Evolutionary conservation across 768 basidiomycete genomes (phyloP).

Genomic region (Tricholoma terreum): DNA sequence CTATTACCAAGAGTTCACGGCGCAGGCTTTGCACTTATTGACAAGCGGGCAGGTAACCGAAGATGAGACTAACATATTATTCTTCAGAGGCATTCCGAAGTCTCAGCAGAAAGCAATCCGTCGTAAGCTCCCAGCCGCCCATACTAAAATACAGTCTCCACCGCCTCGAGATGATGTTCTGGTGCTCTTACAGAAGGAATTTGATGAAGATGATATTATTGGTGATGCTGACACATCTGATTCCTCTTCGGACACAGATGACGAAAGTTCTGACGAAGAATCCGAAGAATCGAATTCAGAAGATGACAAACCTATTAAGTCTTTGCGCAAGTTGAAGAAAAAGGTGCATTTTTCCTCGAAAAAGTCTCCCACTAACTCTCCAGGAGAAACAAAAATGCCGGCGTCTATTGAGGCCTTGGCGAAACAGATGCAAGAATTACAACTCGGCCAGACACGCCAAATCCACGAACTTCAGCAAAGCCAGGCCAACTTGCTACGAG

Average conservation of each 20-base stretch:
- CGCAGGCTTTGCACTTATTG: background rate
- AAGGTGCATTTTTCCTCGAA: background rate
- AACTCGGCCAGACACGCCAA: background rate
- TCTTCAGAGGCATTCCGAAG: constrained; percentile 4
- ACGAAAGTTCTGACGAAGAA: background rate
- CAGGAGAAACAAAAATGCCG: background rate
- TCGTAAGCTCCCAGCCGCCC: background rate
- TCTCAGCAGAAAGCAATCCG: background rate
- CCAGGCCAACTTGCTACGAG: background rate
- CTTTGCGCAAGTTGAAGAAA: background rate
- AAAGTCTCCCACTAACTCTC: background rate
- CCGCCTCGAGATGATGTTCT: background rate
- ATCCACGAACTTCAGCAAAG: background rate
- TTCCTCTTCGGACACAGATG: background rate
- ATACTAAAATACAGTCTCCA: background rate
- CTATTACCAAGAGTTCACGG: constrained; percentile 1
- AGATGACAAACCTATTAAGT: background rate
- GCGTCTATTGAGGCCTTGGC: background rate
- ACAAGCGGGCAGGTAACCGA: background rate
- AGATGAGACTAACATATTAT: background rate
- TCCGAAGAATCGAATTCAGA: background rate
- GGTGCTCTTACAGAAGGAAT: background rate
- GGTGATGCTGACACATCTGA: background rate
- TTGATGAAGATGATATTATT: background rate
- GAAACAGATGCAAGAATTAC: background rate